Conservation (phyloP, 2,329 filamentous ascomycete genomes). For the Fusarium pseudocircinatum region DNA sequence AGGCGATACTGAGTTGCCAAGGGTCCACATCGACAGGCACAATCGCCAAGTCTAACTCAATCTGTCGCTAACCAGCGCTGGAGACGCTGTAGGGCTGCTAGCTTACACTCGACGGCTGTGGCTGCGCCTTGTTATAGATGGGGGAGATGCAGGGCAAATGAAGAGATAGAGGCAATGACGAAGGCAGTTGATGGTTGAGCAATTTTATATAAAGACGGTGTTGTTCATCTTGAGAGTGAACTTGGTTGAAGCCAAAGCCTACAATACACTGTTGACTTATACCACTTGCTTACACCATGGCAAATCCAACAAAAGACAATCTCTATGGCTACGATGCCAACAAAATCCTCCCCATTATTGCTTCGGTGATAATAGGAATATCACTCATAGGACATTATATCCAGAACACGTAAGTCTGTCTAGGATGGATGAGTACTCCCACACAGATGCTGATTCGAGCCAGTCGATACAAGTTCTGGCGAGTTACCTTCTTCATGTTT, state of each 20-base stretch:
- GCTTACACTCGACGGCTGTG: not conserved
- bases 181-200: not conserved
- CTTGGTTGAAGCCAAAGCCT: not conserved
- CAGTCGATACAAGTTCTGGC: constrained; percentile 40
- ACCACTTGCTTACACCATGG: constrained; percentile 4
- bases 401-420: constrained; percentile 26
- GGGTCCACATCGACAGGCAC: not conserved
- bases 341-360: constrained; percentile 33
- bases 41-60: constrained; percentile 9
- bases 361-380: constrained; percentile 30
- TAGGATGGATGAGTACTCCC: rapidly evolving
- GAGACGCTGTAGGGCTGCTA: constrained; percentile 32
- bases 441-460: not conserved
- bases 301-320: constrained; percentile 31
- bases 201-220: not conserved
- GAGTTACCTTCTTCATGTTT: constrained; percentile 43
- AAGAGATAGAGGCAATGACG: not conserved
- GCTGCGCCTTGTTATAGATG: constrained; percentile 19
- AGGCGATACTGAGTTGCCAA: too few species aligned
- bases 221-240: not conserved
- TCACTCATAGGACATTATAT: constrained; percentile 27
- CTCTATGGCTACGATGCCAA: constrained; percentile 41
- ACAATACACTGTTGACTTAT: not conserved
- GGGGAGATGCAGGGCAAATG: not conserved
- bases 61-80: constrained; percentile 30